Evolutionary conservation across 1,284 basidiomycete genomes (phyloP).

Genomic region (Malassezia yamatoensis): DNA sequence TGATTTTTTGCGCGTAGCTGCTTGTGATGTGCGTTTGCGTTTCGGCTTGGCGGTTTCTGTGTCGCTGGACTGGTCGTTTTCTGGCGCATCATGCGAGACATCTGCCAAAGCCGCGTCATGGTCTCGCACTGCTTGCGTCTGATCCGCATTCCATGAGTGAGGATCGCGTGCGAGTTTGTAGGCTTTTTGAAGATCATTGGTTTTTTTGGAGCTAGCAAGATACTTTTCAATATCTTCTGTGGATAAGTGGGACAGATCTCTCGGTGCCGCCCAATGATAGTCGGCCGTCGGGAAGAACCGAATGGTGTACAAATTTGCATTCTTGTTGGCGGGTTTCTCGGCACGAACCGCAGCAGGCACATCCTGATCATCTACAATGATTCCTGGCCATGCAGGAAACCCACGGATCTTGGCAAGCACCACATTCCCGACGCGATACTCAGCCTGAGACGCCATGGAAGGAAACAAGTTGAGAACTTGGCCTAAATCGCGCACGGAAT

Average conservation of each 20-base stretch:
- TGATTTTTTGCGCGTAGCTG: conserved; percentile 44
- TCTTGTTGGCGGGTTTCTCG: conserved; percentile 63
- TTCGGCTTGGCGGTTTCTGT: conserved; percentile 57
- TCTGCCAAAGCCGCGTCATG: conserved; percentile 55
- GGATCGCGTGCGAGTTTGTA: conserved; percentile 78
- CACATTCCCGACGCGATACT: conserved; percentile 56
- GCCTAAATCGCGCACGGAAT: too few species aligned
- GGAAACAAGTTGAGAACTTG: too few species aligned
- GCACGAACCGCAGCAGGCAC: conserved; percentile 58
- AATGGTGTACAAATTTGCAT: conserved; percentile 64
- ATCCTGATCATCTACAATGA: conserved; percentile 65
- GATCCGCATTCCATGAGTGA: conserved; percentile 49
- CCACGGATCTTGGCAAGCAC: conserved; percentile 88
- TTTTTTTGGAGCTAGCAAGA: conserved; percentile 67
- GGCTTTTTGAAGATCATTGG: conserved; percentile 64
- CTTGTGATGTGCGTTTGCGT: conserved; percentile 38
- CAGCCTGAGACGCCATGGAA: not conserved
- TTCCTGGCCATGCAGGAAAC: conserved; percentile 82
- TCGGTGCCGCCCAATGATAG: conserved; percentile 72
- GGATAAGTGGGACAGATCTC: conserved; percentile 70
- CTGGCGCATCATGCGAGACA: conserved; percentile 52
- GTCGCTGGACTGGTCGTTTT: conserved; percentile 56
- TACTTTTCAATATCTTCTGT: conserved; percentile 72
- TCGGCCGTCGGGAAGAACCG: conserved; percentile 83
- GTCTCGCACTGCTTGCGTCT: conserved; percentile 26